Evolutionary conservation across 2,329 filamentous ascomycete genomes (phyloP).

Genomic region (Calonectria hawksworthii): DNA sequence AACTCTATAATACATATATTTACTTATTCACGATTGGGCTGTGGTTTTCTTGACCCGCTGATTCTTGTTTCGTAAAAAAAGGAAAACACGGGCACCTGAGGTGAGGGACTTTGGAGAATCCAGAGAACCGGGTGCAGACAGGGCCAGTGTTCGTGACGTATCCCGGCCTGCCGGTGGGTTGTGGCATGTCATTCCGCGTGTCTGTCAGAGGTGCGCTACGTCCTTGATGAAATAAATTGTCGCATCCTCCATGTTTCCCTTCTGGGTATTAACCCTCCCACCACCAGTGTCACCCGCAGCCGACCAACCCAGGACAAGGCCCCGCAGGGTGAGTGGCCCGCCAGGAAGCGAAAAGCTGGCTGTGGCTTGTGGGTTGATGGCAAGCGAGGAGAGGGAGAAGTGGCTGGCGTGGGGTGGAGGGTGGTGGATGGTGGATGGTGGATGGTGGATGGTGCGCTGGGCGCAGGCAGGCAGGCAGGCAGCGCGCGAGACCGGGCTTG

Average conservation of each 20-base stretch:
- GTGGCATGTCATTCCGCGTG: not conserved
- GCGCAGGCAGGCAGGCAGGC: not conserved
- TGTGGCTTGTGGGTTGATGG: conserved; percentile 19
- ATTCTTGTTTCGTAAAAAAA: not conserved
- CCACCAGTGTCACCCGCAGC: conserved; percentile 19
- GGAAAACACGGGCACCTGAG: not conserved
- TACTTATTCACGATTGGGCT: conserved; percentile 5
- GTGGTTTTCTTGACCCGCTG: not conserved
- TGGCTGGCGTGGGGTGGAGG: conserved; percentile 13
- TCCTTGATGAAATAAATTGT: conserved; percentile 3
- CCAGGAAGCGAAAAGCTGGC: not conserved
- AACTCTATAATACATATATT: conserved; percentile 29
- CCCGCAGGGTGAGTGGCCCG: conserved; percentile 4
- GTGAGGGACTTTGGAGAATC: not conserved
- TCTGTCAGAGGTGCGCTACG: not conserved
- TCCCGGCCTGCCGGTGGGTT: not conserved
- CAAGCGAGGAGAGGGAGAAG: conserved; percentile 11
- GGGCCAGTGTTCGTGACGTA: not conserved
- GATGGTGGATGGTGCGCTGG: conserved; percentile 12
- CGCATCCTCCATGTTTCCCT: conserved; percentile 13
- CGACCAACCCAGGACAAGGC: conserved; percentile 22
- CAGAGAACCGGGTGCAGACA: not conserved
- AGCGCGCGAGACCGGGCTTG: conserved; percentile 11
- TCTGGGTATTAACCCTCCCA: not conserved
- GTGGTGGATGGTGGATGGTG: not conserved